Percentiles rank a stretch among this genome's conserved stretches.
phyloP scores from a whole-genome alignment of 179 eudicot species.

The Nepenthes alata region DNA sequence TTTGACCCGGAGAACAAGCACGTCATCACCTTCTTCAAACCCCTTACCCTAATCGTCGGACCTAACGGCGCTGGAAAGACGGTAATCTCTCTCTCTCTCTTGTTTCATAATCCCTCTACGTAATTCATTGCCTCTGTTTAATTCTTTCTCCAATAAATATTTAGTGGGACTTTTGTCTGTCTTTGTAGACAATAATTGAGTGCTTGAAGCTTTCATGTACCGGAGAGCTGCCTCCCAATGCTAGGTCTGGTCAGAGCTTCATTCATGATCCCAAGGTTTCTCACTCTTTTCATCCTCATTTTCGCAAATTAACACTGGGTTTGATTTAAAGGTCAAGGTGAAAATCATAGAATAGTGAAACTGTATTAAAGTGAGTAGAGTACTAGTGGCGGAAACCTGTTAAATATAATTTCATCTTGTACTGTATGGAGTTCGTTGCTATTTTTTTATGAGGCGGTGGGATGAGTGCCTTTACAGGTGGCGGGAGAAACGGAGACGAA shows the following conservation, averaged over 20 bases:
- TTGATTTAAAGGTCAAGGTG: background rate
- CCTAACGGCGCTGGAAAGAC: constrained; percentile 97
- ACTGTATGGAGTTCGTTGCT: too few relatives aligned
- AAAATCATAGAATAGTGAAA: too few relatives aligned
- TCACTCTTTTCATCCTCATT: background rate
- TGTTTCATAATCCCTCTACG: background rate
- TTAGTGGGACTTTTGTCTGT: background rate
- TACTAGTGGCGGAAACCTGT: too few relatives aligned
- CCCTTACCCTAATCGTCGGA: constrained; percentile 89
- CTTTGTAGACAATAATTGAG: constrained; percentile 78
- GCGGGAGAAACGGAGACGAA: constrained; percentile 97
- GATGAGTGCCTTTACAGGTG: constrained; percentile 34
- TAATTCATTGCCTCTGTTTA: background rate
- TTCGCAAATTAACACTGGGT: background rate
- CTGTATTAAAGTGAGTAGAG: too few relatives aligned
- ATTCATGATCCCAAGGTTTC: constrained; percentile 89
- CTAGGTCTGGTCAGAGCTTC: constrained; percentile 94
- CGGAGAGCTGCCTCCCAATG: constrained; percentile 97
- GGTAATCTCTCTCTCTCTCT: constrained; percentile 19
- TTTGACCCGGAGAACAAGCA: constrained; percentile 88
- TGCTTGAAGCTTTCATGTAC: constrained; percentile 92
- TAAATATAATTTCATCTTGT: too few relatives aligned
- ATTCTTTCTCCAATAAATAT: background rate
- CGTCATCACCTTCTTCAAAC: constrained; percentile 86
- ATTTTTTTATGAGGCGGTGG: background rate